These are phyloP conservation scores for Afroboletus lepidellus DNA, from an alignment of 1,284 basidiomycete species.

Conservation along the genomic window DNA sequence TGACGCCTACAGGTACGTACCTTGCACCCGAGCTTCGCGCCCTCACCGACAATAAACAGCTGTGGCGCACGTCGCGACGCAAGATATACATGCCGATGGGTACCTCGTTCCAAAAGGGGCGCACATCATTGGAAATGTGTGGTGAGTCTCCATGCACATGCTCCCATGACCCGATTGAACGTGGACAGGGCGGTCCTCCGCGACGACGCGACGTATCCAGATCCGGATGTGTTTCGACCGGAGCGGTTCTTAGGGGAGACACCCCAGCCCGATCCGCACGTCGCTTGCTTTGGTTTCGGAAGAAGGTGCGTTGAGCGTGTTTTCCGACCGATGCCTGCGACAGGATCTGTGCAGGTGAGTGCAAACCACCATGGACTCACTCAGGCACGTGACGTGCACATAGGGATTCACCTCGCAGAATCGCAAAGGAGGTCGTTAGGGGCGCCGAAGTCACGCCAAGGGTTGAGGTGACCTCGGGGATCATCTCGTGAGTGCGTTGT, in stretches of 20 bases:
- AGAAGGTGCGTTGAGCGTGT: too few relatives aligned
- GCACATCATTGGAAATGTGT: conserved; percentile 17
- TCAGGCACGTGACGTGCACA: too few relatives aligned
- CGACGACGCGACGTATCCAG: conserved; percentile 19
- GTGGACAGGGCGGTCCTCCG: conserved; percentile 16
- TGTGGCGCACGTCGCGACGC: conserved; percentile 34
- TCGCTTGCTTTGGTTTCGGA: conserved; percentile 22
- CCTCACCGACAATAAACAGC: conserved; percentile 31
- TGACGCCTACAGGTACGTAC: conserved; percentile 15
- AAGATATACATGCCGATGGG: conserved; percentile 38
- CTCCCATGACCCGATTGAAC: too few relatives aligned
- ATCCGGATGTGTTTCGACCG: conserved; percentile 21
- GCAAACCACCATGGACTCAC: too few relatives aligned
- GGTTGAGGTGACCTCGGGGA: too few relatives aligned
- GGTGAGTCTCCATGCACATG: too few relatives aligned
- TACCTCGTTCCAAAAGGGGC: conserved; percentile 43
- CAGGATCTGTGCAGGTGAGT: too few relatives aligned
- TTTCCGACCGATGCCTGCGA: too few relatives aligned
- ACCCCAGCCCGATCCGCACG: conserved; percentile 19
- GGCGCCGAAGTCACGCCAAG: too few relatives aligned
- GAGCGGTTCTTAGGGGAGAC: conserved; percentile 26
- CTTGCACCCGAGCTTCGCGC: background rate
- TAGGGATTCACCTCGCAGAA: too few relatives aligned
- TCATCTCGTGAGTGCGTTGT: too few relatives aligned
- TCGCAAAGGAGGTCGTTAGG: too few relatives aligned